Conservation (phyloP, 176 grass and related monocot genomes). For the Elaeis guineensis region DNA sequence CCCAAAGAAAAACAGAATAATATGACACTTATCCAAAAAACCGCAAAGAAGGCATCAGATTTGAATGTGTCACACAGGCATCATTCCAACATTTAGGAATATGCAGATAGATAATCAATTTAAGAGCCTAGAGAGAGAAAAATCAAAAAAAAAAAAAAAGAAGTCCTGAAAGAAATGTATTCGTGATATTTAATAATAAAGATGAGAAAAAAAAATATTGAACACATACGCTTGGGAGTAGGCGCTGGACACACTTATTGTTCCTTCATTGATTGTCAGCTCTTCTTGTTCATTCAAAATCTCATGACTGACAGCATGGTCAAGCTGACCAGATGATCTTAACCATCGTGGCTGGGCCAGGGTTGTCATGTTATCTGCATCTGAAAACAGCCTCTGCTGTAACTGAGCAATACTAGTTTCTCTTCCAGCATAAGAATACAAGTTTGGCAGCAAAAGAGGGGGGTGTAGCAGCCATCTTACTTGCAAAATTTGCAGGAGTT, state of each 20-base stretch:
- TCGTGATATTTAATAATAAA: not conserved
- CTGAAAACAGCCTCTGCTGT: conserved; percentile 1
- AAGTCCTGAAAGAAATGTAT: not conserved
- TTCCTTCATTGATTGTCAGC: conserved; percentile 12
- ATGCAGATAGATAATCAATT: too few relatives aligned
- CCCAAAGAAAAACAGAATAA: too few relatives aligned
- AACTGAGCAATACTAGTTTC: conserved; percentile 7
- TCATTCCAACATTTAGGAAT: too few relatives aligned
- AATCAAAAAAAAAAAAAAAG: not conserved
- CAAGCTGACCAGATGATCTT: conserved; percentile 31
- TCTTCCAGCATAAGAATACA: not conserved
- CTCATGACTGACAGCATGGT: conserved; percentile 16
- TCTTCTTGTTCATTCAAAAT: conserved; percentile 22
- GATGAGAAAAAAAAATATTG: not conserved
- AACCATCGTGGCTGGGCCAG: conserved; percentile 30
- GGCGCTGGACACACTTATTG: conserved; percentile 35
- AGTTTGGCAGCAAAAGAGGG: conserved; percentile 1
- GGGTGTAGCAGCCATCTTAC: conserved; percentile 25
- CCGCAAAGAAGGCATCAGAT: too few relatives aligned
- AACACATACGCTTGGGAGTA: conserved; percentile 57
- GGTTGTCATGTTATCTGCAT: conserved; percentile 25
- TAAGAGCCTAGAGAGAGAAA: not conserved
- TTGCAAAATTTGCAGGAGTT: conserved; percentile 29
- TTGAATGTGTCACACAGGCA: too few relatives aligned
- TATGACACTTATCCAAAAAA: too few relatives aligned